These are phyloP conservation scores for Arctium minus DNA, from an alignment of 129 eudicot genomes.

Conservation along the genomic window DNA sequence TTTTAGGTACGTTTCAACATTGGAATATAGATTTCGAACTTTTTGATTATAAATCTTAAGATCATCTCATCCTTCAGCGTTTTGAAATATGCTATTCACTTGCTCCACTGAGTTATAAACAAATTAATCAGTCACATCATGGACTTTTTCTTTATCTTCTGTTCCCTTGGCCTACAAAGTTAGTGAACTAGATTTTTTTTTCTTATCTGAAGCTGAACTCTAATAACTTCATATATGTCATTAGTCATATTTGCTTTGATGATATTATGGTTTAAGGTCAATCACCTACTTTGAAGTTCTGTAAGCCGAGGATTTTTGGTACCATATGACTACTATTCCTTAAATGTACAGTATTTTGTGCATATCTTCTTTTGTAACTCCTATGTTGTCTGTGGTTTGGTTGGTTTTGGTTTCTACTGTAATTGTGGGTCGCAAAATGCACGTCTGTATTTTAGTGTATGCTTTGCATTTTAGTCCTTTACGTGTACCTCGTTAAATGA, in stretches of 20 bases:
- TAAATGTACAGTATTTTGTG: background rate
- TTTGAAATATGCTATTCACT: too few relatives aligned
- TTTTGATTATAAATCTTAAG: background rate
- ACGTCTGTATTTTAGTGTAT: background rate
- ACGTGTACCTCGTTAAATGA: too few relatives aligned
- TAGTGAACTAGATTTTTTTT: too few relatives aligned
- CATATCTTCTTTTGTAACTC: background rate
- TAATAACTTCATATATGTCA: too few relatives aligned
- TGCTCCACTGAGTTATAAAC: too few relatives aligned
- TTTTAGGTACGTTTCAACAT: background rate
- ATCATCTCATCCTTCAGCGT: background rate
- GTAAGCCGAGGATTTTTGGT: background rate
- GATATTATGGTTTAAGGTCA: too few relatives aligned
- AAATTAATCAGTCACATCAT: too few relatives aligned
- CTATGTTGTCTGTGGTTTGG: background rate
- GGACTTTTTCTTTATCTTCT: too few relatives aligned
- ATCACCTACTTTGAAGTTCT: background rate
- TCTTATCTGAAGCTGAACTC: too few relatives aligned
- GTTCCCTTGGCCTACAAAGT: too few relatives aligned
- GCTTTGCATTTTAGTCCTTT: too few relatives aligned
- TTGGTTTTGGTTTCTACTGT: background rate
- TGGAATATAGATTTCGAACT: background rate
- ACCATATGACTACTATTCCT: background rate
- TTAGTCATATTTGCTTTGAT: too few relatives aligned
- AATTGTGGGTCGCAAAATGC: background rate